These are phyloP conservation scores for Mrakiaceae sp. DNA, from an alignment of 1,284 basidiomycete species.

Conservation along the genomic window DNA sequence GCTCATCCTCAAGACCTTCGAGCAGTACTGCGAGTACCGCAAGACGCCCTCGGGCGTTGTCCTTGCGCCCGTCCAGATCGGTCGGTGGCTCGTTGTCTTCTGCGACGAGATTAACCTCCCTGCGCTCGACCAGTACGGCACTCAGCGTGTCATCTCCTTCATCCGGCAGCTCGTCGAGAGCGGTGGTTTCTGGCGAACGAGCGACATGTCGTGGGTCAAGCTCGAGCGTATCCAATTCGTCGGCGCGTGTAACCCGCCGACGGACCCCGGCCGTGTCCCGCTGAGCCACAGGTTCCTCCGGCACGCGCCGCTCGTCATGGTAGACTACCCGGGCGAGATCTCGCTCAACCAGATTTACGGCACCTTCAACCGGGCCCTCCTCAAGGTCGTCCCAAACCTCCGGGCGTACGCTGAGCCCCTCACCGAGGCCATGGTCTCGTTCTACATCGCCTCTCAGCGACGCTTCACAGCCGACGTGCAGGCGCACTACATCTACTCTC, in stretches of 20 bases:
- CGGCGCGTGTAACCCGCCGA: conserved; percentile 97
- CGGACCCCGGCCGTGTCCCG: conserved; percentile 98
- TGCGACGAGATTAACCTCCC: conserved; percentile 99
- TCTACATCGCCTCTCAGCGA: conserved; percentile 88
- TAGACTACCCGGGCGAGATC: conserved; percentile 94
- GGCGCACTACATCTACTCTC: conserved; percentile 98
- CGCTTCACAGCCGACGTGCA: conserved; percentile 91
- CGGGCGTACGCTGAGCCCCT: conserved; percentile 88
- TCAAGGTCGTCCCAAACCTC: conserved; percentile 90
- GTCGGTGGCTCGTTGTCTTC: conserved; percentile 96
- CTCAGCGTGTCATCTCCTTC: conserved; percentile 97
- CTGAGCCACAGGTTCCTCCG: conserved; percentile 93
- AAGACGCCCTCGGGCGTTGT: conserved; percentile 97
- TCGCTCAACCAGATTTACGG: conserved; percentile 98
- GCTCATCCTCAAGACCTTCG: conserved; percentile 96
- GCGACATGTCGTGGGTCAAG: conserved; percentile 94
- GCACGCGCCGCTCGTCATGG: conserved; percentile 98
- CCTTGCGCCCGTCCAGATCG: conserved; percentile 85
- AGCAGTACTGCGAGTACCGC: conserved; percentile 98
- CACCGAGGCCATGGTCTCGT: conserved; percentile 93
- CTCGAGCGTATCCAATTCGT: conserved; percentile 98
- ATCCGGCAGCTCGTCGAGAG: conserved; percentile 92
- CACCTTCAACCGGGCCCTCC: conserved; percentile 91
- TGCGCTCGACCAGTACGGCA: conserved; percentile 94
- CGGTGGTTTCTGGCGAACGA: conserved; percentile 89